Conservation (phyloP, 2,329 filamentous ascomycete genomes). For the Clonostachys solani region DNA sequence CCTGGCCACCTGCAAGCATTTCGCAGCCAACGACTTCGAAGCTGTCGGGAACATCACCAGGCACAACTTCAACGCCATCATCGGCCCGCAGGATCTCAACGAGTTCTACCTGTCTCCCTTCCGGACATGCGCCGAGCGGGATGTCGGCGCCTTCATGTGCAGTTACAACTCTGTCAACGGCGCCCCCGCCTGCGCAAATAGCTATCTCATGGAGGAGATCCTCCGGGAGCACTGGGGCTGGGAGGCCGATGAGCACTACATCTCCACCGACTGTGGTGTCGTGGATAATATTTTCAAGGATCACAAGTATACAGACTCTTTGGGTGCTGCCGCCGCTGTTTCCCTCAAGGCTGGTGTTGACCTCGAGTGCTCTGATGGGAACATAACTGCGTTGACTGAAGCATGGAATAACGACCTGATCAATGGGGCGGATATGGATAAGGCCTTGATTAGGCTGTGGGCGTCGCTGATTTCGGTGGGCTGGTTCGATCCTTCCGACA, state of each 20-base stretch:
- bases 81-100: slow-evolving; percentile 55
- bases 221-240: slow-evolving; percentile 64
- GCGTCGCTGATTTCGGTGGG: slow-evolving; percentile 49
- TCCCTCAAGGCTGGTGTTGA: slow-evolving; percentile 26
- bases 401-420: slow-evolving; percentile 23
- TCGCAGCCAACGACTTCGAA: slow-evolving; percentile 51
- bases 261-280: slow-evolving; percentile 63
- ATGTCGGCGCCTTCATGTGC: slow-evolving; percentile 56
- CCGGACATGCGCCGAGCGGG: slow-evolving; percentile 55
- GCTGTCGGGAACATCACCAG: slow-evolving; percentile 23
- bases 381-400: slow-evolving; percentile 6
- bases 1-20: slow-evolving; percentile 55
- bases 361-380: slow-evolving; percentile 12
- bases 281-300: slow-evolving; percentile 50
- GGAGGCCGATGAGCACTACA: slow-evolving; percentile 54
- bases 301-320: slow-evolving; percentile 29
- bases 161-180: slow-evolving; percentile 63
- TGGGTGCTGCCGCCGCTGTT: slow-evolving; percentile 24
- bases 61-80: slow-evolving; percentile 49
- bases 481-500: slow-evolving; percentile 47
- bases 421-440: slow-evolving; percentile 12
- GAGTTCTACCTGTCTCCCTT: slow-evolving; percentile 67
- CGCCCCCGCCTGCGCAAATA: slow-evolving; percentile 58
- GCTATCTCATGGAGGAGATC: slow-evolving; percentile 58
- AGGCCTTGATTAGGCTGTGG: slow-evolving; percentile 36